Evolutionary conservation across 2,329 filamentous ascomycete genomes (phyloP), one percentile per base, ranked within the genome.

Genomic region (Pyrenochaeta sp.): DNA sequence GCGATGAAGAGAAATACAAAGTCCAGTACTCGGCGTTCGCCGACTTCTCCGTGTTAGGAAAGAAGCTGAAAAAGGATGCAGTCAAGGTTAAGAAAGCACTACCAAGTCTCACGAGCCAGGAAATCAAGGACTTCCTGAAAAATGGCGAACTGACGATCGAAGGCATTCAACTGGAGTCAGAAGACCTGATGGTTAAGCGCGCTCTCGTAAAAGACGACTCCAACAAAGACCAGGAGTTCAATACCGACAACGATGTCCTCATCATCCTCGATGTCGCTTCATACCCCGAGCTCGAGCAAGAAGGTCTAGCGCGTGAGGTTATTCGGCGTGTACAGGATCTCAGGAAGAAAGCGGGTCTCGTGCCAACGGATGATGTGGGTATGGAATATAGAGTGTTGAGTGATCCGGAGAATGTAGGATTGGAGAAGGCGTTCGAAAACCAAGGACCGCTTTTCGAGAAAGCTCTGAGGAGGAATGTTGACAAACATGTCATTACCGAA

Each of bases 11-110:
- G 49, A 91, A 90, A 74, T 97, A 97, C 80, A 91, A 92, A 49
- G 92, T 99, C 40, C 89, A 95, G 72, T 96, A 97, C 79, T 92
- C 90, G 57, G 91, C 94, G 14, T 87, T 85, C 33, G 93, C 92
- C 7, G 95, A 99, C 76, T 97, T 95, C 90, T 92, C 95, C 12
- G 90, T 91, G 2, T 83, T 99, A 14, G 95, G 95, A 61, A 97
- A 97, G 85, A 98, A 98, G 81, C 84, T 98, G 65, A 96, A 96
- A 83, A 97, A 97, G 78, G 93, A 97, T 69, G 91, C 92, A 61
- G 87, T 88, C 61, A 91, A 90, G 73, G 92, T 98, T 64, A 96
- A 96, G 82, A 96, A 94, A 79, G 92, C 91, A 2, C 80, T 99
- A 40, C 93, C 93, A 5, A 82, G 79, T 33, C 81, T 99, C 43